phyloP scores from a whole-genome alignment of 1,139 yeast genomes.

The Nadsonia commutata region DNA sequence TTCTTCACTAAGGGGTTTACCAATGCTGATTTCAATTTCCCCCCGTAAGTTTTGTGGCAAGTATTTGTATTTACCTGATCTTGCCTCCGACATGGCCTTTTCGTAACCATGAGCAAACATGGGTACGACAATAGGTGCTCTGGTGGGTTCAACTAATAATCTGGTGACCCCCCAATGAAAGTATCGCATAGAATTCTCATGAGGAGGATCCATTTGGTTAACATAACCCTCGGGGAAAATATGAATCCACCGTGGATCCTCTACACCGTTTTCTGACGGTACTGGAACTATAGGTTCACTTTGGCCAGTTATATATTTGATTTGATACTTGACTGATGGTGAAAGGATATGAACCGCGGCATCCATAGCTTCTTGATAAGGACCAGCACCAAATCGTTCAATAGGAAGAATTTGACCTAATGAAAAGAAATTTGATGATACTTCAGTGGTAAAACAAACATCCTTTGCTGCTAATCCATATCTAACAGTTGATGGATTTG shows the following conservation, averaged over 20 bases:
- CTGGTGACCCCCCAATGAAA: conserved; percentile 94
- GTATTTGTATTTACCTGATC: conserved; percentile 23
- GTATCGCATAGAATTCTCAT: conserved; percentile 73
- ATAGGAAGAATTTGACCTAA: conserved; percentile 81
- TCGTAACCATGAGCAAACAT: conserved; percentile 80
- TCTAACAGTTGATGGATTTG: conserved; percentile 52
- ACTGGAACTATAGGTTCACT: conserved; percentile 9
- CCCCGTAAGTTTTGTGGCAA: conserved; percentile 56
- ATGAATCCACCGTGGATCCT: conserved; percentile 71
- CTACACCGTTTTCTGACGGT: conserved; percentile 2
- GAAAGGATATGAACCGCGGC: conserved; percentile 78
- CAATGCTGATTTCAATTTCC: conserved; percentile 54
- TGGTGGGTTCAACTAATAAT: conserved; percentile 63
- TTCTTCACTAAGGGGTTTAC: conserved; percentile 52
- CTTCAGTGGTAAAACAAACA: conserved; percentile 51
- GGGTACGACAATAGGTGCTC: conserved; percentile 82
- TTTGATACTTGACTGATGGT: conserved; percentile 23
- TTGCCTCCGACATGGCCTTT: conserved; percentile 63
- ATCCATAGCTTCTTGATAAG: conserved; percentile 81
- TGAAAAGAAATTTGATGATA: conserved; percentile 40
- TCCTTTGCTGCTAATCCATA: conserved; percentile 96
- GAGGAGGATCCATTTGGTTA: conserved; percentile 68
- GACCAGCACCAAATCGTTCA: conserved; percentile 63
- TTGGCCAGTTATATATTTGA: conserved; percentile 5
- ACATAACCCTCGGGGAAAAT: conserved; percentile 94